phyloP scores from a whole-genome alignment of 192 early-diverging fungal genomes.

The Rhizophagus clarus region DNA sequence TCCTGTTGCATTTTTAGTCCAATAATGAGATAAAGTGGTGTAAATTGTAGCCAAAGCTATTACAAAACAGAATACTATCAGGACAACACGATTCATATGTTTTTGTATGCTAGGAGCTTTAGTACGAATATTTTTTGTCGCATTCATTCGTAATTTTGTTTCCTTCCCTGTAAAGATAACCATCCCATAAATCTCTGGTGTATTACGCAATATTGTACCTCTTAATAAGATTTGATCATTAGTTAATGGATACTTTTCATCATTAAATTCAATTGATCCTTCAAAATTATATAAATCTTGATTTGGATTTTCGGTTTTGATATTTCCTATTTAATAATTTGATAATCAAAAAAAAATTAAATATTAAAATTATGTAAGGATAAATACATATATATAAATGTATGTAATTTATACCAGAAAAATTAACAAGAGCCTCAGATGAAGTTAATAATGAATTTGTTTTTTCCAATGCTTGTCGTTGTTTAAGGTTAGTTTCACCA shows the following conservation, averaged over 20 bases:
- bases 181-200: conserved; percentile 76
- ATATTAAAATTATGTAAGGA: too few species aligned
- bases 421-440: conserved; percentile 50
- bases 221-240: conserved; percentile 82
- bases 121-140: conserved; percentile 66
- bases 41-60: conserved; percentile 57
- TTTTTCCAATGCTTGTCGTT: conserved; percentile 67
- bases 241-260: conserved; percentile 60
- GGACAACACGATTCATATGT: conserved; percentile 77
- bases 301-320: conserved; percentile 74
- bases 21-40: conserved; percentile 51
- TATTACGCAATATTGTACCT: conserved; percentile 84
- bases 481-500: conserved; percentile 92
- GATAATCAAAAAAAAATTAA: not conserved
- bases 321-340: conserved; percentile 33
- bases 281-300: conserved; percentile 85
- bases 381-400: too few species aligned
- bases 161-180: conserved; percentile 76
- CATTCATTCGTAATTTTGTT: conserved; percentile 71
- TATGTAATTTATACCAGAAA: conserved; percentile 42
- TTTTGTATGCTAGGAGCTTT: conserved; percentile 79
- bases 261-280: conserved; percentile 69
- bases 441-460: conserved; percentile 57
- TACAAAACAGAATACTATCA: conserved; percentile 64
- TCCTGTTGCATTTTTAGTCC: conserved; percentile 38